Evolutionary conservation across 768 basidiomycete species (phyloP).

Genomic region (Crucibulum laeve): DNA sequence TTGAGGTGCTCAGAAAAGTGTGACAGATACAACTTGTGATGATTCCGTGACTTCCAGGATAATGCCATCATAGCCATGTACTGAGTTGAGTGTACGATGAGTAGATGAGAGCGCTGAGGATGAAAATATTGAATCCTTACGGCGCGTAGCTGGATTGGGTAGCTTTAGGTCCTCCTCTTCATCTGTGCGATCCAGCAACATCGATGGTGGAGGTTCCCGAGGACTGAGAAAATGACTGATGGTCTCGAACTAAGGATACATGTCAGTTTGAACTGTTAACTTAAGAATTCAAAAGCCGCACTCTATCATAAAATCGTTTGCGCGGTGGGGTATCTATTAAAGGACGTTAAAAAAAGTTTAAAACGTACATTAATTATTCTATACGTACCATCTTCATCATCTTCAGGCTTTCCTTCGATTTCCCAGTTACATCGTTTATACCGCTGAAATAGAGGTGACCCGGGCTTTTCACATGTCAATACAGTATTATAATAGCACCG

Average conservation of each 20-base stretch:
- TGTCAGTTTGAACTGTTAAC: background rate
- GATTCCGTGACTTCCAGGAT: conserved; percentile 76
- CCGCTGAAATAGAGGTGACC: conserved; percentile 83
- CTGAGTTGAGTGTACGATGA: conserved; percentile 23
- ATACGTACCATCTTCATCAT: conserved; percentile 71
- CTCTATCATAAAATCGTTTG: conserved; percentile 69
- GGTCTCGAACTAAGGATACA: conserved; percentile 56
- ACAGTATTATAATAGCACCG: background rate
- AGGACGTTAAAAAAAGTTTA: conserved; percentile 2
- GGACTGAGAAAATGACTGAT: conserved; percentile 77
- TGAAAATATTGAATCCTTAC: conserved; percentile 36
- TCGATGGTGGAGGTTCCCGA: conserved; percentile 70
- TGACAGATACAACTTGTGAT: conserved; percentile 73
- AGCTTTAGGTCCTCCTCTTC: conserved; percentile 69
- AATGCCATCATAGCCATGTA: conserved; percentile 79
- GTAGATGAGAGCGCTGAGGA: background rate
- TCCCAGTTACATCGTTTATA: conserved; percentile 94
- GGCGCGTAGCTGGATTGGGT: conserved; percentile 58
- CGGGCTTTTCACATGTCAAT: conserved; percentile 51
- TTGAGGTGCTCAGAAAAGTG: conserved; percentile 47
- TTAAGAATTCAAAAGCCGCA: conserved; percentile 19
- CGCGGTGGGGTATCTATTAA: conserved; percentile 65
- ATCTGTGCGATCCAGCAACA: conserved; percentile 76
- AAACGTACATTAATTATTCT: background rate
- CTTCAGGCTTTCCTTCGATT: conserved; percentile 74